Conservation (phyloP, 2,329 filamentous ascomycete species). For the Trichoderma hamatum region DNA sequence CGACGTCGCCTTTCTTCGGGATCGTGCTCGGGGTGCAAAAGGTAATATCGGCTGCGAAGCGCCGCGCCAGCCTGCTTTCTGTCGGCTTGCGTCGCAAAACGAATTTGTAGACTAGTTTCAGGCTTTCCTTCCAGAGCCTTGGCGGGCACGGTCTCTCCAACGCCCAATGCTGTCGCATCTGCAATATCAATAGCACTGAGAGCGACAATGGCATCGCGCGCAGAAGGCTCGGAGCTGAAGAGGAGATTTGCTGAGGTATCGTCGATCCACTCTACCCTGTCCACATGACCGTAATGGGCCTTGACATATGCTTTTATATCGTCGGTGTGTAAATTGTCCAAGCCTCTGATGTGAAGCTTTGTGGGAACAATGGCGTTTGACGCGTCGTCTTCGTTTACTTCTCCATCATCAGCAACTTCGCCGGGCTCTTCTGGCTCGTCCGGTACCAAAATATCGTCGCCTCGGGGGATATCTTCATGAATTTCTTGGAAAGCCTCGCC, state of each 20-base stretch:
- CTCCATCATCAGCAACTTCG: constrained; percentile 44
- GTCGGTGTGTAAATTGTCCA: constrained; percentile 78
- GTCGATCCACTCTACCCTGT: constrained; percentile 89
- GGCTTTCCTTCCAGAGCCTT: constrained; percentile 70
- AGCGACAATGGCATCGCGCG: constrained; percentile 58
- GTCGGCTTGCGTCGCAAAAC: constrained; percentile 74
- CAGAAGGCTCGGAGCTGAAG: constrained; percentile 61
- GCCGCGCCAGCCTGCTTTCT: constrained; percentile 79
- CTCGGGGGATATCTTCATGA: constrained; percentile 36
- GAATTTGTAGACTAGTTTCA: constrained; percentile 69
- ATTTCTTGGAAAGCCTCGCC: constrained; percentile 34
- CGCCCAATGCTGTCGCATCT: constrained; percentile 58
- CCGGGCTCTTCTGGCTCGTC: constrained; percentile 45
- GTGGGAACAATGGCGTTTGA: constrained; percentile 41
- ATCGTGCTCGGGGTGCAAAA: constrained; percentile 87
- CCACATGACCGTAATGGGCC: constrained; percentile 64
- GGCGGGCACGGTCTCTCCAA: constrained; percentile 67
- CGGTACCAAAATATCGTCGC: constrained; percentile 45
- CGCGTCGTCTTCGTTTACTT: constrained; percentile 31
- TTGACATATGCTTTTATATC: constrained; percentile 77
- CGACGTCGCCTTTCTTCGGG: constrained; percentile 70
- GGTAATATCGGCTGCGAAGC: constrained; percentile 84
- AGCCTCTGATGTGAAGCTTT: constrained; percentile 82
- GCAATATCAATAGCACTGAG: constrained; percentile 56
- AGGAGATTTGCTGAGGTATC: constrained; percentile 87